phyloP scores from a whole-genome alignment of 345 rosid genomes.

The Syzygium grande region DNA sequence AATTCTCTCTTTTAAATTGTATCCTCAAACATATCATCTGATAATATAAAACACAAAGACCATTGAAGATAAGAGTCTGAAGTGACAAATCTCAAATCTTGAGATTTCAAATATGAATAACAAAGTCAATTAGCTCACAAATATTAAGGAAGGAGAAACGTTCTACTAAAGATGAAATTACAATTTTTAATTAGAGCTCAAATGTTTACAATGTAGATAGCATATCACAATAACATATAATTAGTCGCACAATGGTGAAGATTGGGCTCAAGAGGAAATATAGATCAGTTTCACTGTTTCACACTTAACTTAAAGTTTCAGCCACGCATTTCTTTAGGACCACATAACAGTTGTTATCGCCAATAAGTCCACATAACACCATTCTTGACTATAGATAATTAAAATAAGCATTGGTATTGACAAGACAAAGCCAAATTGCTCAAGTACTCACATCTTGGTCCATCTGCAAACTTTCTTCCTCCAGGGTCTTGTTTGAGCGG shows the following conservation, averaged over 20 bases:
- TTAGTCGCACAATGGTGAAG: not conserved
- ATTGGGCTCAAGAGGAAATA: not conserved
- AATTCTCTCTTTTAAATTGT: not conserved
- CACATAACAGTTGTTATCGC: not conserved
- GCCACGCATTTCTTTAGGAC: not conserved
- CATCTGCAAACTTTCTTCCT: constrained; percentile 61
- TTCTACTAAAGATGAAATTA: not conserved
- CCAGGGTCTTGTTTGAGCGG: constrained; percentile 38
- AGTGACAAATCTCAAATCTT: not conserved
- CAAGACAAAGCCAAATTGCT: not conserved
- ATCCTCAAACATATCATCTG: not conserved
- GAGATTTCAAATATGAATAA: not conserved
- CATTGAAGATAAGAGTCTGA: not conserved
- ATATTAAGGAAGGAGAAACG: not conserved
- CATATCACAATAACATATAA: not conserved
- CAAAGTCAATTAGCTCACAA: not conserved
- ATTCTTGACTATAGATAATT: not conserved
- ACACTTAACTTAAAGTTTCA: not conserved
- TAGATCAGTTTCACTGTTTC: not conserved
- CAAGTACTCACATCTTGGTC: constrained; percentile 66
- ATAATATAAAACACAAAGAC: not conserved
- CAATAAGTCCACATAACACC: not conserved
- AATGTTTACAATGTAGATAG: not conserved
- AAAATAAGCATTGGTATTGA: not conserved
- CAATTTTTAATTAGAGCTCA: not conserved